Conservation (phyloP, 441 rosid genomes). For the Aleurites moluccanus region DNA sequence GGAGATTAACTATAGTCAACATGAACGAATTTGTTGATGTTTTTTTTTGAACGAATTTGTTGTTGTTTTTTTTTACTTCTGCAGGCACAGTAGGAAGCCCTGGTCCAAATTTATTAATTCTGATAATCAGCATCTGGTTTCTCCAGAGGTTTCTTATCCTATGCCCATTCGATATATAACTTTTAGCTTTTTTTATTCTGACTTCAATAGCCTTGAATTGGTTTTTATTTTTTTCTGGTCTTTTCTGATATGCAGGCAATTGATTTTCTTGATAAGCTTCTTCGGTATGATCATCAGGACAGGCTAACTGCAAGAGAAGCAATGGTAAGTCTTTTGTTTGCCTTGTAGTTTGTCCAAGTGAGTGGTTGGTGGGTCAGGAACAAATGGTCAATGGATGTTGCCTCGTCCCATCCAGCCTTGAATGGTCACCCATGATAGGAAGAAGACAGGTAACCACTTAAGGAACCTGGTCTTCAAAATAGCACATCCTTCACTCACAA, state of each 20-base stretch:
- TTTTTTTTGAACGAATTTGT: too few relatives aligned
- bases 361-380: background rate
- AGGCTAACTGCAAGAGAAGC: constrained; percentile 92
- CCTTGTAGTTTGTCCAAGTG: background rate
- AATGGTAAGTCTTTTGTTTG: constrained; percentile 51
- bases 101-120: constrained; percentile 86
- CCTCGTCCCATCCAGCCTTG: background rate
- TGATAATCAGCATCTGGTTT: constrained; percentile 87
- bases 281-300: constrained; percentile 89
- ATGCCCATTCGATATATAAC: constrained; percentile 4
- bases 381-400: constrained; percentile 2
- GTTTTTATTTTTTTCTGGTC: constrained; percentile 13
- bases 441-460: background rate
- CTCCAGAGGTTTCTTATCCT: constrained; percentile 60
- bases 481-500: background rate
- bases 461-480: background rate
- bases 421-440: background rate
- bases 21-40: too few relatives aligned
- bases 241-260: constrained; percentile 71
- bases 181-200: constrained; percentile 4
- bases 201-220: background rate
- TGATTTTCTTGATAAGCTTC: constrained; percentile 84
- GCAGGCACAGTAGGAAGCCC: constrained; percentile 90
- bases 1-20: background rate
- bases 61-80: constrained; percentile 23